Conservation (phyloP, 2,329 filamentous ascomycete genomes). For the Elsinoe perseae region DNA sequence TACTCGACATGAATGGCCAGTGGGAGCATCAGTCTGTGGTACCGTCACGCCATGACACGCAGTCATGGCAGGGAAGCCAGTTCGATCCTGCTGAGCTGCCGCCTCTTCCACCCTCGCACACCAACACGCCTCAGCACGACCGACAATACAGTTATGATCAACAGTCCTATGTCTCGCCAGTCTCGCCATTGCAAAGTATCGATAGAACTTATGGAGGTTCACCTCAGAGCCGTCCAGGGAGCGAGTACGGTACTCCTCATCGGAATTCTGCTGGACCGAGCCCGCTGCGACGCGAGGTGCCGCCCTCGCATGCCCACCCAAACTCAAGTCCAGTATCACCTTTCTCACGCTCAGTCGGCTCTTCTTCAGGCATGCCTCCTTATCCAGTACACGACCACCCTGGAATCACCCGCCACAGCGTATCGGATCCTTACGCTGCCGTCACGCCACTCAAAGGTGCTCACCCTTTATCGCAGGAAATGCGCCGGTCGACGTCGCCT, state of each 20-base stretch:
- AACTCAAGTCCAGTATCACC: slow-evolving; percentile 6
- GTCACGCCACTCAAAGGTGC: slow-evolving; percentile 26
- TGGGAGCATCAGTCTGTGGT: slow-evolving; percentile 15
- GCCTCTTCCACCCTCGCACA: slow-evolving; percentile 32
- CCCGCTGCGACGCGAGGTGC: not conserved
- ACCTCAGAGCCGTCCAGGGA: slow-evolving; percentile 2
- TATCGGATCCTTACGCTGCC: slow-evolving; percentile 26
- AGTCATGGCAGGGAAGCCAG: slow-evolving; percentile 54
- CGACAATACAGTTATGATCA: slow-evolving; percentile 12
- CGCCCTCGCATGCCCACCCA: slow-evolving; percentile 1
- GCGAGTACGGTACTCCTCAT: slow-evolving; percentile 6
- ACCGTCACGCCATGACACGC: slow-evolving; percentile 51
- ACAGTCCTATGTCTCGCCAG: slow-evolving; percentile 16
- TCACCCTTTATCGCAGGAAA: slow-evolving; percentile 31
- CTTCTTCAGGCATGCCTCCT: slow-evolving; percentile 16
- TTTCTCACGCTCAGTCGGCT: slow-evolving; percentile 15
- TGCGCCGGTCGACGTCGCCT: slow-evolving; percentile 28
- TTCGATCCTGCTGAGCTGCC: slow-evolving; percentile 21
- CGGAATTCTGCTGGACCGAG: not conserved
- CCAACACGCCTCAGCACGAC: slow-evolving; percentile 21
- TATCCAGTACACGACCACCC: slow-evolving; percentile 16
- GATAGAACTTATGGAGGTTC: slow-evolving; percentile 24
- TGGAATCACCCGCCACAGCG: slow-evolving; percentile 26
- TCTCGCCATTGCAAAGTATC: slow-evolving; percentile 27
- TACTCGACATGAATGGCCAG: slow-evolving; percentile 1